Conservation (phyloP, 2,329 filamentous ascomycete genomes). For the Trichoderma sp. region DNA sequence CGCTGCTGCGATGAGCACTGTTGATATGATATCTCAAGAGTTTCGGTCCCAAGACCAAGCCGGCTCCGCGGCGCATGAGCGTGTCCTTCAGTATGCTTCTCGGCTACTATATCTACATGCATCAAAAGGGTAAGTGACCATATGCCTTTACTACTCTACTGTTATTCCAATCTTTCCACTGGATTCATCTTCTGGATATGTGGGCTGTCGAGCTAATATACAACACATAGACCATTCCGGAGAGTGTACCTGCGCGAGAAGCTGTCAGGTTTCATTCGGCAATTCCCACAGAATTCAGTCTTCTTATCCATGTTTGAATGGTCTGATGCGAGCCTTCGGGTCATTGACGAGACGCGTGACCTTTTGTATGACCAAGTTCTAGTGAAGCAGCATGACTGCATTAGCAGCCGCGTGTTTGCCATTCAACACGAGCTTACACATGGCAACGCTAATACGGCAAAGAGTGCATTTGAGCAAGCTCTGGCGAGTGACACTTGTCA, state of each 20-base stretch:
- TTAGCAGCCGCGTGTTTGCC: slow-evolving; percentile 47
- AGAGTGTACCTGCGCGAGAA: slow-evolving; percentile 62
- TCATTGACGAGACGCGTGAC: slow-evolving; percentile 74
- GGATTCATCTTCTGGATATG: too few relatives aligned
- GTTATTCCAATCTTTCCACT: neutral
- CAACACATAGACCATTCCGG: slow-evolving; percentile 56
- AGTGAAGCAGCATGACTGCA: slow-evolving; percentile 37
- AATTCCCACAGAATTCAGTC: slow-evolving; percentile 73
- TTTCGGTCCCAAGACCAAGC: slow-evolving; percentile 38
- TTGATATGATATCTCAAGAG: slow-evolving; percentile 42
- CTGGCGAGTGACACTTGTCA: slow-evolving; percentile 40
- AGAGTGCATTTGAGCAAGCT: slow-evolving; percentile 52
- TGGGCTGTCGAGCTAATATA: slow-evolving; percentile 22
- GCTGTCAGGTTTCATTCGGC: slow-evolving; percentile 56
- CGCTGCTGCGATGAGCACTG: slow-evolving; percentile 43
- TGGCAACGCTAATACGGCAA: slow-evolving; percentile 49
- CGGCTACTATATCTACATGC: slow-evolving; percentile 66
- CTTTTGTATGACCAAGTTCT: slow-evolving; percentile 56
- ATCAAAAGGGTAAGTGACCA: slow-evolving; percentile 48
- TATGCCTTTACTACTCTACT: neutral
- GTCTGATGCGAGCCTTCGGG: slow-evolving; percentile 67
- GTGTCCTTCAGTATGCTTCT: slow-evolving; percentile 65
- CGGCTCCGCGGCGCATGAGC: slow-evolving; percentile 50
- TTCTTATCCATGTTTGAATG: slow-evolving; percentile 72
- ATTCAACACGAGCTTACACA: slow-evolving; percentile 49